Evolutionary conservation across 176 grass and related monocot genomes (phyloP), one percentile per base, ranked within the genome.

Genomic region (Carex kokanica): DNA sequence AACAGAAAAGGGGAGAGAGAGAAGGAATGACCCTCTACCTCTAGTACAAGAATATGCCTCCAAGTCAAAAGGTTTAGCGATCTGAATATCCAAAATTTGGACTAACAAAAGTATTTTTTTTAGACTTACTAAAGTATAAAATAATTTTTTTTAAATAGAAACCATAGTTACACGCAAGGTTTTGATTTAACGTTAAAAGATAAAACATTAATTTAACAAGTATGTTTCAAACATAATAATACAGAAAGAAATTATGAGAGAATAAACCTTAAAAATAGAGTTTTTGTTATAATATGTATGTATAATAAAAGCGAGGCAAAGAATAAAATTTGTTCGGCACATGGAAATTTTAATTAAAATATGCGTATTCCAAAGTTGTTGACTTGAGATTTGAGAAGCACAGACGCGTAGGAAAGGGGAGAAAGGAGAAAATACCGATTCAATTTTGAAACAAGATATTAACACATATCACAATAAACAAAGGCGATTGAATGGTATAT

Each of bases 351-450:
- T n/a, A n/a, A n/a, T n/a, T n/a, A n/a, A n/a, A n/a, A n/a, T n/a
- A n/a, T n/a, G n/a, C n/a, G 16, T 68, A 34, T 65, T 18, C 21
- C 60, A 77, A 64, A 56, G 55, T 70, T 43, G 83, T 85, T 86
- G 84, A 86, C 83, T 85, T 59, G 27, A 74, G 81, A 84, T 56
- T 74, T 62, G 72, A 34, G 65, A 85, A 64, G 4, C 73, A 78
- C 51, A 34, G 73, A 27, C 58, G 53, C 53, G 58, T 78, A 14
- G 68, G 69, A 25, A 78, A 62, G 24, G 41, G 20, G 5, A 43
- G 7, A 29, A 60, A 79, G 57, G 1, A 53, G 25, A 57, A 53
- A 67, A 78, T 21, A 78, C 31, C 17, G 4, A 55, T 52, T n/a
- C n/a, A n/a, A n/a, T n/a, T 78, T 65, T 62, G 16, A 38, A 80